Base-by-base conservation (phyloP, 352 stramenopile species). In the Globisporangium uncinulatum region DNA sequence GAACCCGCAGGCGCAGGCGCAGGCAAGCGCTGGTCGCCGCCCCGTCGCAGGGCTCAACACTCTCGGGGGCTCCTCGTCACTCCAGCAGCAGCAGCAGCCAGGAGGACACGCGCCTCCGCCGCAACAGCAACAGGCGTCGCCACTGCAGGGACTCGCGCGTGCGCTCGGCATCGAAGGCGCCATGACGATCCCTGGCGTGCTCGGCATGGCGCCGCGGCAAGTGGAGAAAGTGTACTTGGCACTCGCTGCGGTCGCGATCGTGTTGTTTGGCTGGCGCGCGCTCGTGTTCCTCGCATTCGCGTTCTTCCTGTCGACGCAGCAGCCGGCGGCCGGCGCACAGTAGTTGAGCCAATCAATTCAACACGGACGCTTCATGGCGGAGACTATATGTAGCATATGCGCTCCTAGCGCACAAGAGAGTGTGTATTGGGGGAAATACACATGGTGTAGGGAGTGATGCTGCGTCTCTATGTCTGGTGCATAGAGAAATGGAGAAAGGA, bases 181-280 rank as follows among this genome's bases (percentile, higher is more conserved):
- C 9, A 65, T 93, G 42, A 72, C 58, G 13, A 69, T 93, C 52
- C 83, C 83, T 7, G 74, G 65, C 6, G 66, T 91, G 17, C 61
- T 93, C 8, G 73, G 79, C 10, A 46, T 90, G 0, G 71, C 78
- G 0, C 62, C 76, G 14, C 69, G 69, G 32, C 68, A 73, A 4
- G 67, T 93, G 17, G 69, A 83, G 62, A 93, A 93, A 72, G 79
- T 91, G 48, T 65, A 90, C 54, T 45, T 93, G 57, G 71, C 65
- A 14, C 51, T 93, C 36, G 70, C 66, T 6, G 79, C 72, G 24
- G 41, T 93, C 36, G 66, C 88, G 21, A 68, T 76, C 32, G 45
- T 66, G 6, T 44, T 93, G 49, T 87, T 91, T 32, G 83, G 83
- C 51, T 91, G 81, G 80, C 73, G 79, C 32, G 83, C 83, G 50